Base-by-base conservation (phyloP, 805 yeast species). In the Jamesozyma hellenica region DNA sequence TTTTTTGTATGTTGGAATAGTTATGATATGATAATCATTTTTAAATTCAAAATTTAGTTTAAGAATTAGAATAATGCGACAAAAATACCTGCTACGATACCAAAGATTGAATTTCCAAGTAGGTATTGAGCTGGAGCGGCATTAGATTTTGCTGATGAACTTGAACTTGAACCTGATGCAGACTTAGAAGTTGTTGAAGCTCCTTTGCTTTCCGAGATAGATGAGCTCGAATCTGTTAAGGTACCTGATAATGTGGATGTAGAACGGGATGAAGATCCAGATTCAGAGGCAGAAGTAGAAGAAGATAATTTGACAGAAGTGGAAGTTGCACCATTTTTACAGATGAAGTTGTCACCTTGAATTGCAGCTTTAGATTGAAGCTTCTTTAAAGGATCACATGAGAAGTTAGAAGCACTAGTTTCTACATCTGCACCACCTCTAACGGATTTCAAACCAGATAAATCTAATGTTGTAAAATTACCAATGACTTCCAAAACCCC, bases 341-440 rank as follows among this genome's bases (percentile, higher is more conserved):
- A 83, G 55, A 66, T 72, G 71, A 77, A 88, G 53, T 76, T 70
- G 71, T 86, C 86, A 75, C 97, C 98, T 70, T 79, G 85, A 65
- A 92, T 79, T 62, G 74, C 84, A 66, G 94, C 92, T 54, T 73
- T 71, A 58, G 68, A 64, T 74, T 83, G 79, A 60, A 85, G 74
- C 40, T 64, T 56, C 64, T 82, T 74, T 71, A 88, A 86, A 41
- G 72, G 70, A 47, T 71, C 64, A 77, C 98, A 90, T 67, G 85
- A 77, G 67, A 85, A 77, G 56, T 82, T 80, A 39, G 55, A 44
- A 61, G 84, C 81, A 41, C 66, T 61, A 44, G 95, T 74, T 61
- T 80, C 81, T 58, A 92, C 72, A 58, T 69, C 68, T 67, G 88
- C 92, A 64, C 95, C 96, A 75, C 98, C 98, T 61, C 77, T 76